These are phyloP conservation scores for Lactuca sativa DNA, from an alignment of 129 eudicot genomes.

Conservation along the genomic window DNA sequence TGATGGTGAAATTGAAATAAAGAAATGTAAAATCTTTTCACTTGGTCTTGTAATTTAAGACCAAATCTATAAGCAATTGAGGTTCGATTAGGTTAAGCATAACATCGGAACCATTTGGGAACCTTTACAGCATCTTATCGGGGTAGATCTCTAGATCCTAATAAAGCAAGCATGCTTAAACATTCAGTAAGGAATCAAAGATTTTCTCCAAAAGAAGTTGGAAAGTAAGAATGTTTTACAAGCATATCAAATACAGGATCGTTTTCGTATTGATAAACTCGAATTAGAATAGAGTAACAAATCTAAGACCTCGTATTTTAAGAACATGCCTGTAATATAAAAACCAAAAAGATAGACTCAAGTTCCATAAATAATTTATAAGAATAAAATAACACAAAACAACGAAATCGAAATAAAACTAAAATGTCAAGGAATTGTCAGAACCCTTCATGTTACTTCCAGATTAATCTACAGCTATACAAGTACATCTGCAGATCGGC, in stretches of 20 bases:
- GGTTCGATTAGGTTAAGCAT: conserved; percentile 1
- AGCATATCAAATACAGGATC: conserved; percentile 14
- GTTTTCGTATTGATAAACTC: conserved; percentile 8
- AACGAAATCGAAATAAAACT: conserved; percentile 7
- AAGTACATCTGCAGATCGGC: conserved; percentile 31
- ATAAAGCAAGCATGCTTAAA: conserved; percentile 9
- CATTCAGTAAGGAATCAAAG: background rate
- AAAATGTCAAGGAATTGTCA: conserved; percentile 28
- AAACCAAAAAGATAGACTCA: conserved; percentile 16
- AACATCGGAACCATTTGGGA: background rate
- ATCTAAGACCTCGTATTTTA: conserved; percentile 14
- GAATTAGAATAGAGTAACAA: conserved; percentile 19
- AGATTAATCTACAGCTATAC: conserved; percentile 34
- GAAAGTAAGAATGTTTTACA: background rate
- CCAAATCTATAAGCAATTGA: conserved; percentile 11
- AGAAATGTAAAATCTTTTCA: background rate
- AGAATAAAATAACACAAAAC: background rate
- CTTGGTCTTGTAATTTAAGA: conserved; percentile 1
- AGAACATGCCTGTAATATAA: conserved; percentile 6
- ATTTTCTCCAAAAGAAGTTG: conserved; percentile 4
- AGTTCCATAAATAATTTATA: conserved; percentile 9
- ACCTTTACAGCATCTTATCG: background rate
- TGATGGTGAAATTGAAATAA: background rate
- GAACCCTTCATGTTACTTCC: conserved; percentile 24
- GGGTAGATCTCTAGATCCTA: conserved; percentile 18